Conservation (phyloP, 106 monocot species). For the Dioscorea dumetorum region DNA sequence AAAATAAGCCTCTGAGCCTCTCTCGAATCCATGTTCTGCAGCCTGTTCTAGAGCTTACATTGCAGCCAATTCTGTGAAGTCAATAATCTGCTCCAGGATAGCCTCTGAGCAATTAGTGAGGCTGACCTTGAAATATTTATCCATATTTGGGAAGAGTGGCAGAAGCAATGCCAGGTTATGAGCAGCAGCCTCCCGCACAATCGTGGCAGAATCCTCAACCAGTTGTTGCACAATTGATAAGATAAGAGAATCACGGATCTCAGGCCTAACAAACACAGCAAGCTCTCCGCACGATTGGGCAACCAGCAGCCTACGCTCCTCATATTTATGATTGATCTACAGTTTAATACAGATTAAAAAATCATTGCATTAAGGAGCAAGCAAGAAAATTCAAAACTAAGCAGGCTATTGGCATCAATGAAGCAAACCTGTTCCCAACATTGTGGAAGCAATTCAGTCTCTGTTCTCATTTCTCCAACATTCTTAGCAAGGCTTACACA, state of each 20-base stretch:
- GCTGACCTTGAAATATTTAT: conserved; percentile 99
- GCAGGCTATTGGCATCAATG: not conserved
- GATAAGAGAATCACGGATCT: conserved; percentile 97
- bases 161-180: conserved; percentile 93
- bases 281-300: conserved; percentile 99
- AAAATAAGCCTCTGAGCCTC: conserved; percentile 35
- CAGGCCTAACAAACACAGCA: conserved; percentile 88
- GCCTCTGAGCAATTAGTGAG: conserved; percentile 89
- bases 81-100: conserved; percentile 85
- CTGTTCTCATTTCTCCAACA: conserved; percentile 98
- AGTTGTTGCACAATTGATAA: conserved; percentile 95
- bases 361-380: not conserved
- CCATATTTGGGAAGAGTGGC: conserved; percentile 89
- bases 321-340: conserved; percentile 92
- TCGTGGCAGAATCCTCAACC: conserved; percentile 86
- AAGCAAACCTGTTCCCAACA: conserved; percentile 95
- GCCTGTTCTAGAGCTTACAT: conserved; percentile 85
- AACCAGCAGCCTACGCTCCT: conserved; percentile 91
- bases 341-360: not conserved
- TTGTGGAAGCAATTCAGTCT: conserved; percentile 99
- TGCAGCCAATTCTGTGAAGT: conserved; percentile 78
- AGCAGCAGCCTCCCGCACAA: conserved; percentile 92
- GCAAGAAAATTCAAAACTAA: not conserved
- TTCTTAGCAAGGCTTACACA: conserved; percentile 92
- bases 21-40: conserved; percentile 43